A percentile compares a stretch with the other conserved stretches of the same genome.
phyloP scores from a whole-genome alignment of 2,329 filamentous ascomycete genomes.

The Colletotrichum cordylinicola region DNA sequence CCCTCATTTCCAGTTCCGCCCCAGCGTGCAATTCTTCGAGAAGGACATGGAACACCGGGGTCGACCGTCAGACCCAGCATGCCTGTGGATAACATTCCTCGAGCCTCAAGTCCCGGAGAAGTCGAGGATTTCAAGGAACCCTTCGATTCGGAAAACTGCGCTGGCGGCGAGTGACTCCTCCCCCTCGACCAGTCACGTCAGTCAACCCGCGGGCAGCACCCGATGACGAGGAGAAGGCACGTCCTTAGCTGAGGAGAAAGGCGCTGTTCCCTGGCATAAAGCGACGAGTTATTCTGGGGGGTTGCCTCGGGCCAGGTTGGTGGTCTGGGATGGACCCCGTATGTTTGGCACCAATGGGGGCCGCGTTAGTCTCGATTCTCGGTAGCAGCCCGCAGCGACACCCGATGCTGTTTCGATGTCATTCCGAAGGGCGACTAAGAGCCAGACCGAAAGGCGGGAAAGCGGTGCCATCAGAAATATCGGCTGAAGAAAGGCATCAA shows the following conservation, averaged over 20 bases:
- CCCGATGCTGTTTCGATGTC: conserved; percentile 1
- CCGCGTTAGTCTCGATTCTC: conserved; percentile 5
- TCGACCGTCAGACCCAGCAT: not conserved
- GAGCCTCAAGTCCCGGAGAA: not conserved
- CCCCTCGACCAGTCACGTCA: not conserved
- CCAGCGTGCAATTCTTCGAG: conserved; percentile 9
- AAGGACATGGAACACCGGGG: conserved; percentile 9
- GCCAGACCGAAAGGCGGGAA: not conserved
- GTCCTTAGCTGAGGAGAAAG: not conserved
- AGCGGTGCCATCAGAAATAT: not conserved
- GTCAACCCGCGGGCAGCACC: not conserved
- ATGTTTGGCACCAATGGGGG: not conserved
- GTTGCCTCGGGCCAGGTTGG: not conserved
- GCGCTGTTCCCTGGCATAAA: not conserved
- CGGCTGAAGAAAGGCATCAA: not conserved
- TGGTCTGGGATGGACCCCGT: conserved; percentile 4
- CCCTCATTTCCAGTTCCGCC: not conserved
- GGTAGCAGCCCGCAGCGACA: conserved; percentile 5
- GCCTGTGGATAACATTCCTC: conserved; percentile 1
- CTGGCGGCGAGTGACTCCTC: not conserved
- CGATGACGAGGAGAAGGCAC: not conserved
- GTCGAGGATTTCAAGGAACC: not conserved
- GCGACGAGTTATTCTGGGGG: not conserved
- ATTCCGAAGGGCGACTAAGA: not conserved
- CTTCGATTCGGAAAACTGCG: not conserved